Evolutionary conservation across 2,329 filamentous ascomycete species (phyloP).

Genomic region (Ampelomyces quisqualis): DNA sequence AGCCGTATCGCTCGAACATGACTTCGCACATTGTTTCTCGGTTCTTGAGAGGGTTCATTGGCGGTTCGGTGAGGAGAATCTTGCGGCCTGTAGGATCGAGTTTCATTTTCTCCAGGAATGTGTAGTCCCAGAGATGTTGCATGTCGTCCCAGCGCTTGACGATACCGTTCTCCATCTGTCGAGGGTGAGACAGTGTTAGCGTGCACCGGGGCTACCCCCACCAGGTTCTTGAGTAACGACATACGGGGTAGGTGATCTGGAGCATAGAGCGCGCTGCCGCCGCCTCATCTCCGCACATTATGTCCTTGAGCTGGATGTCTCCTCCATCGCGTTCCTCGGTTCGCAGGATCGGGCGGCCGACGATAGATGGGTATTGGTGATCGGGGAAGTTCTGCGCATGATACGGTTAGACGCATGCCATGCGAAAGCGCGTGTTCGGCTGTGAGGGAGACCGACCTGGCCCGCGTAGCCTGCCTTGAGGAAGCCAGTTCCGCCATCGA

Average conservation of each 20-base stretch:
- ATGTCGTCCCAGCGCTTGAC: conserved; percentile 99
- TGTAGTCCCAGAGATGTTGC: conserved; percentile 99
- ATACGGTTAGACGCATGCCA: conserved; percentile 8
- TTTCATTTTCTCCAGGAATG: conserved; percentile 95
- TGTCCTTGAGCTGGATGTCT: conserved; percentile 83
- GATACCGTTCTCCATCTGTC: conserved; percentile 96
- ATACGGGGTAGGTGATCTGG: conserved; percentile 91
- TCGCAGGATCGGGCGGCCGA: conserved; percentile 94
- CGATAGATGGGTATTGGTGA: conserved; percentile 96
- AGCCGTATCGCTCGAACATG: conserved; percentile 97
- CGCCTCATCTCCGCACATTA: conserved; percentile 99
- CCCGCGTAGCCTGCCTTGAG: conserved; percentile 99
- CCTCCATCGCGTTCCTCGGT: conserved; percentile 81
- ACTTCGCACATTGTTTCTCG: conserved; percentile 97
- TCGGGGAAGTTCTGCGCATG: conserved; percentile 86
- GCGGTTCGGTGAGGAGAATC: conserved; percentile 95
- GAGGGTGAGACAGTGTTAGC: conserved; percentile 32
- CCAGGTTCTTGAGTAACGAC: conserved; percentile 27
- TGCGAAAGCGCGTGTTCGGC: neutral
- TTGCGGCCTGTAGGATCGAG: conserved; percentile 89
- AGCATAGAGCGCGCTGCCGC: conserved; percentile 95
- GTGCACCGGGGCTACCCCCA: conserved; percentile 14
- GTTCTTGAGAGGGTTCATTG: conserved; percentile 97
- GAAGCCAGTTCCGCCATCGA: conserved; percentile 99
- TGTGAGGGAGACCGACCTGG: conserved; percentile 57